phyloP scores from a whole-genome alignment of 345 rosid species.

The Excoecaria cochinchinensis region DNA sequence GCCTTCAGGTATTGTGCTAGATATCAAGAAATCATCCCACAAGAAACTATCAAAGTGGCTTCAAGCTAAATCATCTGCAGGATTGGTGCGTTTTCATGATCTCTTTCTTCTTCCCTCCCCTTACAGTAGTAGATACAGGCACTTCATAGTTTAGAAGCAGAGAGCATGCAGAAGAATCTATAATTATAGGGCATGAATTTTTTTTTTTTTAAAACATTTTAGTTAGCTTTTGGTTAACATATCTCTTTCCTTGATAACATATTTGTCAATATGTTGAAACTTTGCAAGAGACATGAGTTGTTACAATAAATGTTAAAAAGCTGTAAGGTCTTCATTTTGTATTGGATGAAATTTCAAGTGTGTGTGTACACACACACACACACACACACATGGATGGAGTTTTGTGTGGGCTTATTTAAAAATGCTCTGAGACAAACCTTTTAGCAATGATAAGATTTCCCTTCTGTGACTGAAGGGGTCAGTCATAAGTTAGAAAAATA shows the following conservation, averaged over 20 bases:
- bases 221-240: not conserved
- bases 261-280: not conserved
- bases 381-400: too few relatives aligned
- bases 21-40: slow-evolving; percentile 88
- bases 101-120: not conserved
- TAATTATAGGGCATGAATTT: not conserved
- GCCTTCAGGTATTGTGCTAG: slow-evolving; percentile 73
- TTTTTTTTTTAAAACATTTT: not conserved
- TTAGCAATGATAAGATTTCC: too few relatives aligned
- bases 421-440: too few relatives aligned
- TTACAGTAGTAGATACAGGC: not conserved
- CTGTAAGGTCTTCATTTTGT: too few relatives aligned
- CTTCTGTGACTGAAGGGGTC: too few relatives aligned
- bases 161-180: not conserved
- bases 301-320: too few relatives aligned
- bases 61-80: slow-evolving; percentile 75
- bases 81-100: slow-evolving; percentile 54
- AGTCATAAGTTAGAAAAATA: too few relatives aligned
- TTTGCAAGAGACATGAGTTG: too few relatives aligned
- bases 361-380: too few relatives aligned
- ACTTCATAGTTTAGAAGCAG: not conserved
- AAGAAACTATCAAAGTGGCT: slow-evolving; percentile 96
- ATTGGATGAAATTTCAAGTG: too few relatives aligned
- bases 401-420: too few relatives aligned
- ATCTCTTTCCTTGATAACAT: not conserved